A percentile compares a stretch with the other conserved stretches of the same genome.
phyloP scores from a whole-genome alignment of 116 monocot genomes.

The Phalaenopsis hybrid region DNA sequence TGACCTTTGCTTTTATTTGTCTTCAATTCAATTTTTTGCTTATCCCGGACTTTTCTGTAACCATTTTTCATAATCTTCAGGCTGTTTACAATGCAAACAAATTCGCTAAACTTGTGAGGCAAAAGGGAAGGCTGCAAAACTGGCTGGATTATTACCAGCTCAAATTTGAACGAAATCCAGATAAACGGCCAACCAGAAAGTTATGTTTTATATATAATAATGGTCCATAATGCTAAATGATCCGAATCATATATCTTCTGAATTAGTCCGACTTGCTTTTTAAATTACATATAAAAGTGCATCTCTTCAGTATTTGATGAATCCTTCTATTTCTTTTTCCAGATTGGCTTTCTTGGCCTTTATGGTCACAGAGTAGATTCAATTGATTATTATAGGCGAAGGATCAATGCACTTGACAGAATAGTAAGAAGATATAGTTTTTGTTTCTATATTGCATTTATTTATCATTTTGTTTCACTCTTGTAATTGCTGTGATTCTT shows the following conservation, averaged over 20 bases:
- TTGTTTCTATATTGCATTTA: slow-evolving; percentile 1
- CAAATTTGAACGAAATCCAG: slow-evolving; percentile 70
- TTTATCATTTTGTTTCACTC: background rate
- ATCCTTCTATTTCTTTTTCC: background rate
- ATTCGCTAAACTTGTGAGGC: slow-evolving; percentile 63
- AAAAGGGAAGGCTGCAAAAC: slow-evolving; percentile 64
- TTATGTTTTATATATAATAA: slow-evolving; percentile 13
- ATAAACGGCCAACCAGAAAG: slow-evolving; percentile 53
- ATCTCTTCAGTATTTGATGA: background rate
- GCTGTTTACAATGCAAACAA: slow-evolving; percentile 91
- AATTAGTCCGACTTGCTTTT: background rate
- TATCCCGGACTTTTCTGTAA: background rate
- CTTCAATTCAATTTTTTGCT: background rate
- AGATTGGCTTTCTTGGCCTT: slow-evolving; percentile 78
- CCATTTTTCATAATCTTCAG: slow-evolving; percentile 24
- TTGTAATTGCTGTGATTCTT: background rate
- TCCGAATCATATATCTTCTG: background rate
- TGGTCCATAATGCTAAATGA: background rate
- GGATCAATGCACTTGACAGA: slow-evolving; percentile 48
- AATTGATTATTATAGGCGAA: slow-evolving; percentile 67
- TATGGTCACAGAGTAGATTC: slow-evolving; percentile 67
- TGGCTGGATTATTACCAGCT: slow-evolving; percentile 74
- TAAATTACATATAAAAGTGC: background rate
- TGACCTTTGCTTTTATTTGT: background rate
- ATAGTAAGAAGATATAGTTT: slow-evolving; percentile 28